Conservation (phyloP, 2,329 filamentous ascomycete genomes). For the Chaetomiaceae sp. region DNA sequence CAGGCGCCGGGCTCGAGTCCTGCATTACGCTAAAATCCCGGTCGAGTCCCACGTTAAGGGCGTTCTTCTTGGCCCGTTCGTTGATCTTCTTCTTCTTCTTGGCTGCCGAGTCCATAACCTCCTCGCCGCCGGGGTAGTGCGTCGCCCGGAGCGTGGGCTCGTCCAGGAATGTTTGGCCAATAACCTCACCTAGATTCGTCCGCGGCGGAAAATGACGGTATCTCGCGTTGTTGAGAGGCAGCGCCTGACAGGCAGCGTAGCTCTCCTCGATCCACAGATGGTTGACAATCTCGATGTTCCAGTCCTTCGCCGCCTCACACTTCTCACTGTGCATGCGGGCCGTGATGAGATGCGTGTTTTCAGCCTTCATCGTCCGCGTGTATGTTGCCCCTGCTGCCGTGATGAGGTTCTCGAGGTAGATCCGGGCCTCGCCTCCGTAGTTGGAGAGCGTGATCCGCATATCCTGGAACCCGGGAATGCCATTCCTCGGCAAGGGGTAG, state of each 20-base stretch:
- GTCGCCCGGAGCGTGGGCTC: constrained; percentile 54
- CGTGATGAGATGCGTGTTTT: constrained; percentile 94
- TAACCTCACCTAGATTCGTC: constrained; percentile 88
- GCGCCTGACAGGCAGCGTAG: constrained; percentile 80
- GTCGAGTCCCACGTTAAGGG: constrained; percentile 42
- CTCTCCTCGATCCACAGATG: constrained; percentile 98
- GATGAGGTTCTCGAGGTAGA: constrained; percentile 90
- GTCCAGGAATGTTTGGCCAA: constrained; percentile 83
- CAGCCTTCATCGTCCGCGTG: constrained; percentile 90
- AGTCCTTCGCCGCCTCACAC: constrained; percentile 85
- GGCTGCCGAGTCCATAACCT: constrained; percentile 38
- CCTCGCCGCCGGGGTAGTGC: constrained; percentile 62
- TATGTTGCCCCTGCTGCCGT: constrained; percentile 78
- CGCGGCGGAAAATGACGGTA: constrained; percentile 84
- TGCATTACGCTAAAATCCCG: constrained; percentile 42
- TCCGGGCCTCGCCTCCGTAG: constrained; percentile 88
- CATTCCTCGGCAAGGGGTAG: constrained; percentile 74
- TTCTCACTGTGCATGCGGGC: constrained; percentile 89
- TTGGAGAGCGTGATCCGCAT: constrained; percentile 88
- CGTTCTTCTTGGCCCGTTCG: constrained; percentile 48
- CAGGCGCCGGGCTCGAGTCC: constrained; percentile 30
- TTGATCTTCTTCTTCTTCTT: constrained; percentile 47
- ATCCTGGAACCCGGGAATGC: constrained; percentile 72
- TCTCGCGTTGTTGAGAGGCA: constrained; percentile 64
- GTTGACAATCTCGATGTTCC: constrained; percentile 85